Evolutionary conservation across 164 flowering plant species (phyloP).

Genomic region (Magnolia officinalis): DNA sequence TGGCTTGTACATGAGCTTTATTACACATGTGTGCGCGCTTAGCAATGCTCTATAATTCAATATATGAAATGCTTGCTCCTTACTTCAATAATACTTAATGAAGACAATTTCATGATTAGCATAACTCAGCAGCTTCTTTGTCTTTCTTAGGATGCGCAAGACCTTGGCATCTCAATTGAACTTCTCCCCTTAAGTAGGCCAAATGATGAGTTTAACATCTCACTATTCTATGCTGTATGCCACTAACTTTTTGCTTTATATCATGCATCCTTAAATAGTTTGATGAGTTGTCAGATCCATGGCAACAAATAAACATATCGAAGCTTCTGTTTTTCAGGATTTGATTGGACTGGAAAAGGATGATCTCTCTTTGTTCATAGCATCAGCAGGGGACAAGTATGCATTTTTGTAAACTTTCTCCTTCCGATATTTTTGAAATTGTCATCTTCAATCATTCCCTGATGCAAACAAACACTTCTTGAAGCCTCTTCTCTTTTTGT

Average conservation of each 20-base stretch:
- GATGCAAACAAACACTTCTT: too few relatives aligned
- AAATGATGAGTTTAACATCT: constrained; percentile 58
- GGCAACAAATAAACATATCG: not conserved
- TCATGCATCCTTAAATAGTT: constrained; percentile 6
- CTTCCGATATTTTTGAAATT: too few relatives aligned
- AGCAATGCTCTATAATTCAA: too few relatives aligned
- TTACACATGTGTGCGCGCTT: too few relatives aligned
- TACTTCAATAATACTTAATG: not conserved
- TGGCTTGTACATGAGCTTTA: too few relatives aligned
- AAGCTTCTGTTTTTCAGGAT: constrained; percentile 42
- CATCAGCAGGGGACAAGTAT: constrained; percentile 65
- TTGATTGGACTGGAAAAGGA: constrained; percentile 69
- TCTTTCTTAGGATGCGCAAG: constrained; percentile 81
- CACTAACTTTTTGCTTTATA: constrained; percentile 1
- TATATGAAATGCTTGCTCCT: not conserved
- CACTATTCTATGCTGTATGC: constrained; percentile 75
- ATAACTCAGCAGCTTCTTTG: not conserved
- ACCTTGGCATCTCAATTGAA: constrained; percentile 87
- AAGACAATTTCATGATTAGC: not conserved
- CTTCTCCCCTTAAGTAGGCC: constrained; percentile 74
- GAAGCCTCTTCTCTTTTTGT: too few relatives aligned
- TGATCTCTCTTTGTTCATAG: constrained; percentile 51
- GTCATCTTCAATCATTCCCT: too few relatives aligned
- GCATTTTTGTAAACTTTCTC: constrained; percentile 4
- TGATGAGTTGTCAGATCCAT: not conserved